Conservation (phyloP, 1,284 basidiomycete genomes). For the Psilocybe mexicana region DNA sequence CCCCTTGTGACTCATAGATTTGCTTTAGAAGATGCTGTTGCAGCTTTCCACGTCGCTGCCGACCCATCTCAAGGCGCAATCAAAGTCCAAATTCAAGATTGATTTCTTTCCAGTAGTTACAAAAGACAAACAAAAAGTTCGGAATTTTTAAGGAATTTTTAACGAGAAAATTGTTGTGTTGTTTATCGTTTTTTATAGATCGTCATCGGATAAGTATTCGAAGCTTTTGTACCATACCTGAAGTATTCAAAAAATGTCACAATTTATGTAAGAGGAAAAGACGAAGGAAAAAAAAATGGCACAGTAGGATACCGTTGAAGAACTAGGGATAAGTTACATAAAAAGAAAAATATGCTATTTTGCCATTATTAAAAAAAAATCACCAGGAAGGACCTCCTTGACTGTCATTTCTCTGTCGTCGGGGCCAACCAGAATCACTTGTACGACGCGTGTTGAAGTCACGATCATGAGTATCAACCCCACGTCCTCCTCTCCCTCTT, state of each 20-base stretch:
- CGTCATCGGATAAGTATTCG: too few species aligned
- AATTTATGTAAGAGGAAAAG: not conserved
- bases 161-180: not conserved
- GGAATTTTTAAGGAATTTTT: not conserved
- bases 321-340: slow-evolving; percentile 21
- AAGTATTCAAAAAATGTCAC: not conserved
- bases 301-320: slow-evolving; percentile 6
- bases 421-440: slow-evolving; percentile 61
- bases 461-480: slow-evolving; percentile 33
- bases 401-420: slow-evolving; percentile 32
- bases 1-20: slow-evolving; percentile 86
- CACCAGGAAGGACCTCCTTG: slow-evolving; percentile 32
- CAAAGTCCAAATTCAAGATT: slow-evolving; percentile 64
- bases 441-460: slow-evolving; percentile 37
- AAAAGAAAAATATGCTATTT: slow-evolving; percentile 2
- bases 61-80: slow-evolving; percentile 67
- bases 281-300: slow-evolving; percentile 1
- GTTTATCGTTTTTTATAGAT: too few species aligned
- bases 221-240: too few species aligned
- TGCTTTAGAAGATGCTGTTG: slow-evolving; percentile 71
- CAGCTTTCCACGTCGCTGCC: slow-evolving; percentile 78
- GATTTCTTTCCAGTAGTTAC: slow-evolving; percentile 7
- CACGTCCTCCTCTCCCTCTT: slow-evolving; percentile 24
- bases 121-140: too few species aligned
- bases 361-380: not conserved